Base-by-base conservation (phyloP, 2,329 filamentous ascomycete species). In the Aspergillus sp. region DNA sequence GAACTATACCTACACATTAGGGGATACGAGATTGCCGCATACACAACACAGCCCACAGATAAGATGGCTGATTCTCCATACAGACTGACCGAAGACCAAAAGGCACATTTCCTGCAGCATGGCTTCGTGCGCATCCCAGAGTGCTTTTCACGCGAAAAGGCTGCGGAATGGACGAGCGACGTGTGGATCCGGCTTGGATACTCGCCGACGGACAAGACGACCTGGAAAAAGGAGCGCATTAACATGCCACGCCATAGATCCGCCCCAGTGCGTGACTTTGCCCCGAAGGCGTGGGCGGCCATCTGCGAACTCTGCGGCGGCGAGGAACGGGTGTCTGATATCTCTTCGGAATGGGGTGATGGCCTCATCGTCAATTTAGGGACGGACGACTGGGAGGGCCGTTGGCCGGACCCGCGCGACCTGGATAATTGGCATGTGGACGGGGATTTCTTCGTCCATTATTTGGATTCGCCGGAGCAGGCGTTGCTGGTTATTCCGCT, bases 381-480 rank as follows among this genome's bases (percentile, higher is more conserved):
- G 11, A 82, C 77, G 1, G 64, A 76, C 0, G 77, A 79, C 47
- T 73, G 73, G 45, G 79, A 82, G 54, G 78, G 79, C 4, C 75
- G 74, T 3, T 68, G 75, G 33, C 83, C 83, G 8, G 70, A 76
- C 20, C 82, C 83, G 0, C 73, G 78, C 47, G 76, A 82, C 0
- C 71, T 87, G 19, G 62, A 74, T 7, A 75, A 75, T 19, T 89
- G 86, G 85, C 86, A 88, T 67, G 83, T 87, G 16, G 85, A 88
- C 67, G 85, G 86, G 8, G 85, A 89, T 59, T 88, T 87, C 67
- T 89, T 89, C 65, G 77, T 86, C 4, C 86, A 89, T 71, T 89
- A 85, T 59, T 79, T 89, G 33, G 86, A 89, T 64, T 85, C 81
- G 17, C 82, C 82, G 0, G 86, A 89, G 71, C 86, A 89, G 66